These are phyloP conservation scores for Clavispora carvajalis DNA, from an alignment of 805 yeast genomes.

Conservation along the genomic window DNA sequence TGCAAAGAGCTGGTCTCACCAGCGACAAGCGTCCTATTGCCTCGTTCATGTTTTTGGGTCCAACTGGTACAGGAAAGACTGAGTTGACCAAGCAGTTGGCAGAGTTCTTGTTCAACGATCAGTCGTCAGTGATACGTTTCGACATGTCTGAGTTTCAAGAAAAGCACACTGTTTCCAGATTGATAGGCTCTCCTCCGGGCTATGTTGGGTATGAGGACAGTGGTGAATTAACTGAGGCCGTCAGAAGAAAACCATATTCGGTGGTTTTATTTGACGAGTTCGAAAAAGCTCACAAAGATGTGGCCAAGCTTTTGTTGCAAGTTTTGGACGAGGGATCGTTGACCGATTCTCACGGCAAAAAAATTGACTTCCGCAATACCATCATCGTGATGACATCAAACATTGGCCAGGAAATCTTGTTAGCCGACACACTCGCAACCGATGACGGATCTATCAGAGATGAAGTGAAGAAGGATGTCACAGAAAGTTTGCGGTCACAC, in stretches of 20 bases:
- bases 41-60: slow-evolving; percentile 93
- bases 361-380: slow-evolving; percentile 90
- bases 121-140: slow-evolving; percentile 78
- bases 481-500: slow-evolving; percentile 59
- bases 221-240: slow-evolving; percentile 96
- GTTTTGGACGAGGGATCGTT: slow-evolving; percentile 93
- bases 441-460: slow-evolving; percentile 57
- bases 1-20: slow-evolving; percentile 95
- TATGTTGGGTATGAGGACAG: slow-evolving; percentile 94
- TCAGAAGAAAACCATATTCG: slow-evolving; percentile 89
- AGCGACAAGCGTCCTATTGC: slow-evolving; percentile 94
- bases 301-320: slow-evolving; percentile 84
- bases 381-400: slow-evolving; percentile 95
- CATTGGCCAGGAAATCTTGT: slow-evolving; percentile 86
- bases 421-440: slow-evolving; percentile 55
- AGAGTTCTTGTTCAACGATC: slow-evolving; percentile 86
- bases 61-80: slow-evolving; percentile 98
- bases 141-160: slow-evolving; percentile 99
- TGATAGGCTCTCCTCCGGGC: slow-evolving; percentile 98
- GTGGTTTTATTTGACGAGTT: slow-evolving; percentile 93
- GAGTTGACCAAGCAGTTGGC: slow-evolving; percentile 92
- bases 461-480: slow-evolving; percentile 51
- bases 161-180: slow-evolving; percentile 81
- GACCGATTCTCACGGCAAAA: slow-evolving; percentile 93
- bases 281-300: slow-evolving; percentile 95